phyloP scores from a whole-genome alignment of 768 basidiomycete species.

The Amanita pseudoporphyria region DNA sequence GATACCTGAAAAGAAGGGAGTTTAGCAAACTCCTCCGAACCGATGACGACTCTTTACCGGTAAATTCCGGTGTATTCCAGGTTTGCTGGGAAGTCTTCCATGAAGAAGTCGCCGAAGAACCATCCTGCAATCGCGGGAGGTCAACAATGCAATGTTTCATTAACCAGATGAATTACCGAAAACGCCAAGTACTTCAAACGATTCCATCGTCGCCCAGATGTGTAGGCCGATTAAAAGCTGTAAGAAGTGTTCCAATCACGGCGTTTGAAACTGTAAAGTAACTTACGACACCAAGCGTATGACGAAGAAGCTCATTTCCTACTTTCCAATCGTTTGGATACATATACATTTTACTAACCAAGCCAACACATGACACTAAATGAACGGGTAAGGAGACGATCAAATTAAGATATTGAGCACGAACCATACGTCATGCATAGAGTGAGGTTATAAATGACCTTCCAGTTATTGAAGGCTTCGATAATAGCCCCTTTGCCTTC shows the following conservation, averaged over 20 bases:
- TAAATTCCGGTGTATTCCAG: constrained; percentile 97
- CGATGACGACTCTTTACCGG: constrained; percentile 36
- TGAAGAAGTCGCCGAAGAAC: constrained; percentile 98
- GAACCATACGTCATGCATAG: constrained; percentile 92
- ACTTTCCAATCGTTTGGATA: constrained; percentile 80
- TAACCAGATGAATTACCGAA: constrained; percentile 47
- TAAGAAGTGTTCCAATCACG: neutral
- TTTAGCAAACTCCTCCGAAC: neutral
- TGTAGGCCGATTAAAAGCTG: constrained; percentile 83
- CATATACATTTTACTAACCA: constrained; percentile 87
- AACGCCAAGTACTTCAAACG: constrained; percentile 86
- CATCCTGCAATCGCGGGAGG: constrained; percentile 48
- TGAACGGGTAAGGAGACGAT: neutral
- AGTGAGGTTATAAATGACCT: constrained; percentile 83
- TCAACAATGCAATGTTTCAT: neutral
- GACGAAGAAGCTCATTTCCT: constrained; percentile 78
- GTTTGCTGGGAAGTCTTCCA: constrained; percentile 84
- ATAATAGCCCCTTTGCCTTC: constrained; percentile 73
- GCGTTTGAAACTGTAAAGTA: neutral
- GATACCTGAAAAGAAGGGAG: constrained; percentile 41
- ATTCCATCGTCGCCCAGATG: constrained; percentile 84
- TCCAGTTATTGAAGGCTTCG: constrained; percentile 96
- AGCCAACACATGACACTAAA: constrained; percentile 75
- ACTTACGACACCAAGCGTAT: constrained; percentile 79
- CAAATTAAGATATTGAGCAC: constrained; percentile 9